phyloP scores from a whole-genome alignment of 805 yeast genomes.

The Yarrowia sp. region DNA sequence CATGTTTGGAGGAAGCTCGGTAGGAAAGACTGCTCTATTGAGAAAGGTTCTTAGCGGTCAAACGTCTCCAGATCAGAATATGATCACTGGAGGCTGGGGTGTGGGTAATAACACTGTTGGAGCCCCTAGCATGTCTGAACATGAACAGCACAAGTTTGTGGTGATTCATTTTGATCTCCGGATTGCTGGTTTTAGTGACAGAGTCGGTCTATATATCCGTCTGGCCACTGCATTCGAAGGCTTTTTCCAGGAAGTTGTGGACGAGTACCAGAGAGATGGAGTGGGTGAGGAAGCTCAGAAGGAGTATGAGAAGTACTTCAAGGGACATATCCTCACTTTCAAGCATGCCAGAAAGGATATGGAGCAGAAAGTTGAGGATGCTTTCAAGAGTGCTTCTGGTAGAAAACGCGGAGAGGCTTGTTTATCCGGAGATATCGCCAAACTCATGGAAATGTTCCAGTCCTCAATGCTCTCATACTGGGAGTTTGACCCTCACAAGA shows the following conservation, averaged over 20 bases:
- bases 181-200: conserved; percentile 43
- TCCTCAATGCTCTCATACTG: conserved; percentile 42
- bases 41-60: conserved; percentile 41
- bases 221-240: conserved; percentile 41
- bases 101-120: conserved; percentile 16
- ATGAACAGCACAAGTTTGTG: conserved; percentile 37
- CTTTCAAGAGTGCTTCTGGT: conserved; percentile 26
- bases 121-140: conserved; percentile 31
- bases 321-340: conserved; percentile 43
- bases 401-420: conserved; percentile 17
- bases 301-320: conserved; percentile 40
- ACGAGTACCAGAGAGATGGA: conserved; percentile 39
- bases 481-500: conserved; percentile 42
- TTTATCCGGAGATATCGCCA: conserved; percentile 40
- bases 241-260: conserved; percentile 40
- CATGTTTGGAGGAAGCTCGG: conserved; percentile 42
- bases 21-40: conserved; percentile 43
- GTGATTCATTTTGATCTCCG: conserved; percentile 42
- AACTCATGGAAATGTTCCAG: conserved; percentile 40
- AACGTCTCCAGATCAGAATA: conserved; percentile 32
- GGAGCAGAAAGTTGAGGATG: conserved; percentile 38
- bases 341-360: conserved; percentile 41
- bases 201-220: conserved; percentile 41
- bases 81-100: conserved; percentile 30
- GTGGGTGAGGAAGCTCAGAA: conserved; percentile 33